Evolutionary conservation across 2,329 filamentous ascomycete genomes (phyloP), one percentile per base, ranked within the genome.

Genomic region (Acephala macrosclerotiorum): DNA sequence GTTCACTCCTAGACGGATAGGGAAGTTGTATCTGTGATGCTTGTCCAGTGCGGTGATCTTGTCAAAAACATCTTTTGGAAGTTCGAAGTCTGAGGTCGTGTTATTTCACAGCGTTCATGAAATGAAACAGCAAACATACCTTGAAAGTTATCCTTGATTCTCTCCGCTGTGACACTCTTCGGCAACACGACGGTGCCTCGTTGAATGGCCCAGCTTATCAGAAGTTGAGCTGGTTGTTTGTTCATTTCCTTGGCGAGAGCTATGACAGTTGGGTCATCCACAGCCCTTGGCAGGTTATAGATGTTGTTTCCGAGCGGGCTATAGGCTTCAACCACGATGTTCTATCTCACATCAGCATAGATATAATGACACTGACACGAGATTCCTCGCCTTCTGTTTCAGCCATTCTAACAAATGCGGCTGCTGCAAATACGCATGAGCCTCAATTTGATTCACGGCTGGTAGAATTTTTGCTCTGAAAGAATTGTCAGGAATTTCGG

Each of bases 401-500:
- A 84, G 87, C 77, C 84, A 88, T 16, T 83, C 79, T 8, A 89
- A 76, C 33, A 92, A 78, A 20, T 84, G 80, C 1, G 79, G 79
- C 74, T 87, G 89, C 75, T 90, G 89, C 12, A 91, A 81, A 72
- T 89, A 90, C 1, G 89, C 88, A 75, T 91, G 88, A 60, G 87
- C 87, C 75, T 91, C 89, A 68, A 91, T 87, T 78, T 91, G 89
- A 78, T 91, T 91, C 71, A 85, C 84, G 1, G 86, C 86, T 0
- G 89, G 89, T 1, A 81, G 78, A 12, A 88, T 80, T 45, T 79
- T 83, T n/a, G 84, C 84, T 0, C 63, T 75, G 61, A 22, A 49
- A 49, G 7, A 75, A 16, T 14, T 36, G 40, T 62, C 25, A 63
- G 53, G 6, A 3, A 51, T 3, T 20, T 38, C 20, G 35, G 4